Base-by-base conservation (phyloP, 2,329 filamentous ascomycete genomes). In the Aspergillaceae sp. region DNA sequence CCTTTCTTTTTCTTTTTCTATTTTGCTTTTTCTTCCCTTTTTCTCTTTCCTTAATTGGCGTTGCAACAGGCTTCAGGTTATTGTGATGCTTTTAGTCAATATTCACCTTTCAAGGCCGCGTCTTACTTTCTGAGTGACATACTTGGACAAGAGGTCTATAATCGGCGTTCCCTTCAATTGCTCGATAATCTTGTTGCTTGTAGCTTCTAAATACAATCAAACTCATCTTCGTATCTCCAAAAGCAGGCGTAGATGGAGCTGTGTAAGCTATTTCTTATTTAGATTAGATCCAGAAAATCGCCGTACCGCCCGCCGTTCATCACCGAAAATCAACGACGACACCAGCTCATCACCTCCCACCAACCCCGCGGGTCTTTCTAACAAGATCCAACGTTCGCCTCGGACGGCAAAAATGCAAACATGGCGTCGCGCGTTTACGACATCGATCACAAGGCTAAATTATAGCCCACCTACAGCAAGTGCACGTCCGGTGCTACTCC, bases 391-490 rank as follows among this genome's bases (percentile, higher is more conserved):
- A 19, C 19, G 19, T 19, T 19, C 19, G 19, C 19, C 19, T 19
- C 19, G 19, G 19, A 19, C 19, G 19, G 2, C 19, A 38, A 60
- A 54, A 58, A 68, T 68, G 65, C 63, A 58, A 54, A 58, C 52
- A 66, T 70, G 66, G 65, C 65, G 63, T 48, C 65, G 67, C 40
- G 56, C 54, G 30, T 64, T 70, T 47, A 53, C 59, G 48, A 68
- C 66, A 40, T 66, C 64, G 48, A 54, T 61, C 45, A 48, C 59
- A 47, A 63, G 60, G 55, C 55, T 68, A 26, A 59, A 53, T 42
- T 46, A 56, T 51, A 61, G 49, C 29, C 49, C 46, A 36, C 42
- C 54, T 32, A 45, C 47, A 35, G 46, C 47, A 28, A 34, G 41
- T 29, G 27, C 50, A 35, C 48, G 53, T 27, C 54, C 61, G 33